Base-by-base conservation (phyloP, 2,329 filamentous ascomycete genomes). In the Sphaerulina populicola region DNA sequence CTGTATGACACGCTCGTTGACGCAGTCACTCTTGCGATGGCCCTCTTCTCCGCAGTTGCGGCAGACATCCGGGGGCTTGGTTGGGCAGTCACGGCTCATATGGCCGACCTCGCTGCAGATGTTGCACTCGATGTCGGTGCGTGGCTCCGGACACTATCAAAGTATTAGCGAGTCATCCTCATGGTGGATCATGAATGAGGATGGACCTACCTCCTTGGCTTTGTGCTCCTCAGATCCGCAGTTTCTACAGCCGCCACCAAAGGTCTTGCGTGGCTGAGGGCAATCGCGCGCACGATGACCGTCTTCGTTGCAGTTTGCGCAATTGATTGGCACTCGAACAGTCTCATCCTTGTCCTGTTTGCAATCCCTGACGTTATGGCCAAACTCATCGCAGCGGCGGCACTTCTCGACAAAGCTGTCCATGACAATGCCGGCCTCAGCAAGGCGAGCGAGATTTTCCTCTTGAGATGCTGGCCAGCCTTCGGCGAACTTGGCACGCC, bases 201-300 rank as follows among this genome's bases (percentile, higher is more conserved):
- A 10, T 33, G 12, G 43, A 42, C 37, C 31, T 30, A 49, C 46
- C 46, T 49, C 81, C 40, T 74, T 75, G 35, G 77, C 74, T 61
- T 81, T 81, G 60, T 86, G 82, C n/a, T 64, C 60, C 35, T 58
- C 52, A 7, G 31, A 46, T 31, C 59, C 59, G 43, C 66, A 68
- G 53, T 67, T 68, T 51, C 60, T 61, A 51, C 66, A 68, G 15
- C 64, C 59, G 49, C 69, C 57, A 63, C 75, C 72, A 68, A 27
- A 43, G 77, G 79, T 77, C 59, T 74, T 77, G 64, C 77, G 80
- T 27, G 68, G 52, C 3, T 77, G 69, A 1, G 80, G 79, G 57
- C 85, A 88, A 49, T 85, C 80, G 33, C 77, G 75, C 49, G 77
- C 71, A 59, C 78, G 68, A 57, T 82, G 79, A 21, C 78, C 48